Base-by-base conservation (phyloP, 1,139 yeast genomes). In the Sugiyamaella grinbergsii region DNA sequence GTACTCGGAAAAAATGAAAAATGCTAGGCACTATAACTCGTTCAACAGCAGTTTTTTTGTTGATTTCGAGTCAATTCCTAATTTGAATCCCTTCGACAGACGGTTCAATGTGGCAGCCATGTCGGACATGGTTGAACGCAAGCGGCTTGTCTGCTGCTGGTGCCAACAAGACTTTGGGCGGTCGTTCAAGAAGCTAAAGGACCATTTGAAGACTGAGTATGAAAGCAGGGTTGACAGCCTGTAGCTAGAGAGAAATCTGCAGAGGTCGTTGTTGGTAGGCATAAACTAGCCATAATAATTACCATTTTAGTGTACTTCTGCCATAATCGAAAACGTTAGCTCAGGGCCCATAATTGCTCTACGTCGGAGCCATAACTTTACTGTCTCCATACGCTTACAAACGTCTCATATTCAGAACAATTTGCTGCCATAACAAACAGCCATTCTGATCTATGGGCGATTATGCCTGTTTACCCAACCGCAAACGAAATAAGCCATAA, bases 1-100 rank as follows among this genome's bases (percentile, higher is more conserved):
- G 62, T 61, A 72, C 59, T 79, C 87, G 5, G 68, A 69, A 0
- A 58, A 73, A 22, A 51, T 86, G 69, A 86, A 85, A 63, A 73
- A 81, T 59, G 80, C 77, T 54, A 77, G 75, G 53, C 95, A 87
- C 65, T 87, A 81, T 66, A 82, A 83, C 62, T 82, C 91, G 4
- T 87, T 87, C 66, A 80, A 75, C 22, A 80, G 90, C 0, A 60
- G 61, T 1, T 87, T 87, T 64, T 86, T 86, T 56, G 81, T 85
- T 0, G 69, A 71, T 0, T 80, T 83, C 65, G 74, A 72, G 3
- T 68, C 69, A 10, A 52, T 60, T 13, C 54, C 58, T 10, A 22
- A 48, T 29, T 26, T 55, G 31, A 49, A 39, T 32, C 15, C 42
- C 20, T 22, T 31, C 24, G 49, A 42, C 38, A 53, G 50, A 16